Evolutionary conservation across 176 grass and related monocot genomes (phyloP).

Genomic region (Rhipidocladum racemiflorum): DNA sequence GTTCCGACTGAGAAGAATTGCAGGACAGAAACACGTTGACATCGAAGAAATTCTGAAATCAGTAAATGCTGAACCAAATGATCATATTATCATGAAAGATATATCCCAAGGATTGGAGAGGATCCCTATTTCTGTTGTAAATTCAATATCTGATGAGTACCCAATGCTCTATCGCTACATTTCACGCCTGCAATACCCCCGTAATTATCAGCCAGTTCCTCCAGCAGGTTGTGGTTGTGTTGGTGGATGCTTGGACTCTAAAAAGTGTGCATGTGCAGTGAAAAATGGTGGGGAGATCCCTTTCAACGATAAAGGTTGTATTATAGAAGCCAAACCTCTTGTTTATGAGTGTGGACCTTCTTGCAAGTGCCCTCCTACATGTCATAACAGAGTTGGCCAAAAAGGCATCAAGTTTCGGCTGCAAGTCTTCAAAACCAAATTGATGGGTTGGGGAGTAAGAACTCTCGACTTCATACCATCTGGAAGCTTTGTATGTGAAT

Average conservation of each 20-base stretch:
- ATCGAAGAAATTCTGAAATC: slow-evolving; percentile 53
- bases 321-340: slow-evolving; percentile 66
- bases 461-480: slow-evolving; percentile 63
- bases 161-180: slow-evolving; percentile 59
- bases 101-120: slow-evolving; percentile 68
- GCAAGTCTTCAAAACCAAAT: slow-evolving; percentile 76
- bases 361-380: slow-evolving; percentile 77
- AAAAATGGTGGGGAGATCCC: slow-evolving; percentile 81
- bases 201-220: slow-evolving; percentile 31
- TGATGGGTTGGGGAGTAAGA: slow-evolving; percentile 85
- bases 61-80: slow-evolving; percentile 30
- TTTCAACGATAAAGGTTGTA: slow-evolving; percentile 58
- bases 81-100: slow-evolving; percentile 57
- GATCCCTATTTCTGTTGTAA: slow-evolving; percentile 67
- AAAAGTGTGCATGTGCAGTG: slow-evolving; percentile 56
- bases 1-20: slow-evolving; percentile 69
- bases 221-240: slow-evolving; percentile 53
- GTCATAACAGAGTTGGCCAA: slow-evolving; percentile 75
- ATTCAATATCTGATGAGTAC: slow-evolving; percentile 54
- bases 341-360: slow-evolving; percentile 84
- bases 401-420: slow-evolving; percentile 70
- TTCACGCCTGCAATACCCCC: slow-evolving; percentile 44
- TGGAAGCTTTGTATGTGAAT: slow-evolving; percentile 86
- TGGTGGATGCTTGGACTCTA: slow-evolving; percentile 62
- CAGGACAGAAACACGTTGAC: slow-evolving; percentile 58